These are phyloP conservation scores for Naematelia aurantialba DNA, from an alignment of 768 basidiomycete genomes.

Conservation along the genomic window DNA sequence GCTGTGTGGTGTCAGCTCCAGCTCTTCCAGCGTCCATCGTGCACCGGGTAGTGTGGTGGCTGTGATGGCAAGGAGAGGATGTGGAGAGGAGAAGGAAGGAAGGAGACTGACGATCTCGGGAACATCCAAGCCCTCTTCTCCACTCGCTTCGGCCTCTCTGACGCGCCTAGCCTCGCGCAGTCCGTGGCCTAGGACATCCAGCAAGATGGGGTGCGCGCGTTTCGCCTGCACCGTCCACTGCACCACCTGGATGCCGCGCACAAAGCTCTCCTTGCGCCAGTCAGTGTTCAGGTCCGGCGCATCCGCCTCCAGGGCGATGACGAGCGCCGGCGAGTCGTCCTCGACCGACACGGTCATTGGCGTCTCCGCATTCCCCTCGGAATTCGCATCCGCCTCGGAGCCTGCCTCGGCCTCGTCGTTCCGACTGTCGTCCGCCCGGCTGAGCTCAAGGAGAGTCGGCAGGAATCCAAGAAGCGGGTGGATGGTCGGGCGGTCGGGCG, in stretches of 20 bases:
- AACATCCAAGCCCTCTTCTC: neutral
- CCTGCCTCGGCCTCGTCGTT: neutral
- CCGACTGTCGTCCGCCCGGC: no score
- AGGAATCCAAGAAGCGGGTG: slow-evolving; percentile 14
- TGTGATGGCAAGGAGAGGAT: no score
- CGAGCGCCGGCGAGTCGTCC: slow-evolving; percentile 13
- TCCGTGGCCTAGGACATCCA: slow-evolving; percentile 28
- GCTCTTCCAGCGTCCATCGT: no score
- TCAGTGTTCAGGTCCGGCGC: slow-evolving; percentile 9
- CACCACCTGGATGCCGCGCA: slow-evolving; percentile 30
- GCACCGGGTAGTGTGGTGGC: no score
- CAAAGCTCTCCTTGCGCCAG: slow-evolving; percentile 24
- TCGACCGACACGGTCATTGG: neutral
- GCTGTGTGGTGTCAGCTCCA: neutral
- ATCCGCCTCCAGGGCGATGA: slow-evolving; percentile 31
- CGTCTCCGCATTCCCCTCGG: no score
- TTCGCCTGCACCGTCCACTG: slow-evolving; percentile 37
- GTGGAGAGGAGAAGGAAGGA: no score
- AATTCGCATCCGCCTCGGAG: neutral
- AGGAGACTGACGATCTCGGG: slow-evolving; percentile 13
- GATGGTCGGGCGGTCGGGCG: neutral
- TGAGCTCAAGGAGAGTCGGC: slow-evolving; percentile 7
- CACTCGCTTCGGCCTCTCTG: slow-evolving; percentile 4
- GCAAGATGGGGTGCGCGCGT: slow-evolving; percentile 29
- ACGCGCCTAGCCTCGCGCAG: slow-evolving; percentile 13